Conservation (phyloP, 108 stramenopile genomes). For the Pseudonitzschia multistriata region DNA sequence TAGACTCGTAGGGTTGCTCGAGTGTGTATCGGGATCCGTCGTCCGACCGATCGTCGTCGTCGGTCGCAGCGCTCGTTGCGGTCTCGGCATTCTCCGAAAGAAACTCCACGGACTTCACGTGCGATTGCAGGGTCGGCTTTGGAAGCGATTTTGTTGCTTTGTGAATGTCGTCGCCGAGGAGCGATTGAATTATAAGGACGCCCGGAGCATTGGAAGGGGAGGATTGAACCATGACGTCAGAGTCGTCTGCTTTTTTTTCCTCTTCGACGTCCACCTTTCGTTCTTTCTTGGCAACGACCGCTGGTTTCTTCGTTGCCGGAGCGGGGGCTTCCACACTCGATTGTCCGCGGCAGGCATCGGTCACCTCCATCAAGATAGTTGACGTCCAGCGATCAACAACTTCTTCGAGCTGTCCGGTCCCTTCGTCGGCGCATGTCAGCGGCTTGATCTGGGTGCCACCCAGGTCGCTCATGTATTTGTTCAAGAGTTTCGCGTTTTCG, state of each 20-base stretch:
- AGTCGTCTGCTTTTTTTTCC: slow-evolving; percentile 38
- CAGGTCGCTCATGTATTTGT: slow-evolving; percentile 60
- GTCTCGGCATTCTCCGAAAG: slow-evolving; percentile 27
- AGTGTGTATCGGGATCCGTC: slow-evolving; percentile 57
- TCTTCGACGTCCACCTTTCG: slow-evolving; percentile 11
- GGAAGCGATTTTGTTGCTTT: slow-evolving; percentile 30
- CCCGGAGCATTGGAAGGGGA: not conserved
- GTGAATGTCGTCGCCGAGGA: not conserved
- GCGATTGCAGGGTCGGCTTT: slow-evolving; percentile 40
- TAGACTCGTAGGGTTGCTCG: slow-evolving; percentile 61
- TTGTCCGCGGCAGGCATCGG: slow-evolving; percentile 40
- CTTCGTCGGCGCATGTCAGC: slow-evolving; percentile 85
- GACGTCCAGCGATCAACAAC: slow-evolving; percentile 81
- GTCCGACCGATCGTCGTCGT: slow-evolving; percentile 32
- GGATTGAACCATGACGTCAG: not conserved
- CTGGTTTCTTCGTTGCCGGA: not conserved
- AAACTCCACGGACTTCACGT: slow-evolving; percentile 65
- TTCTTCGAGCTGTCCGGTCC: slow-evolving; percentile 74
- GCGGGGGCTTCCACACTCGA: not conserved
- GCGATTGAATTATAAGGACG: slow-evolving; percentile 5
- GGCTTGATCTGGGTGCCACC: slow-evolving; percentile 56
- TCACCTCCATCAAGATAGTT: slow-evolving; percentile 46
- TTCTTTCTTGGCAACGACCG: not conserved
- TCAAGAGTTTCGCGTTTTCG: slow-evolving; percentile 61
- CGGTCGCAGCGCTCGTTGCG: not conserved